These are phyloP conservation scores for Shiraia bambusicola DNA, from an alignment of 2,329 filamentous ascomycete species.

Conservation along the genomic window DNA sequence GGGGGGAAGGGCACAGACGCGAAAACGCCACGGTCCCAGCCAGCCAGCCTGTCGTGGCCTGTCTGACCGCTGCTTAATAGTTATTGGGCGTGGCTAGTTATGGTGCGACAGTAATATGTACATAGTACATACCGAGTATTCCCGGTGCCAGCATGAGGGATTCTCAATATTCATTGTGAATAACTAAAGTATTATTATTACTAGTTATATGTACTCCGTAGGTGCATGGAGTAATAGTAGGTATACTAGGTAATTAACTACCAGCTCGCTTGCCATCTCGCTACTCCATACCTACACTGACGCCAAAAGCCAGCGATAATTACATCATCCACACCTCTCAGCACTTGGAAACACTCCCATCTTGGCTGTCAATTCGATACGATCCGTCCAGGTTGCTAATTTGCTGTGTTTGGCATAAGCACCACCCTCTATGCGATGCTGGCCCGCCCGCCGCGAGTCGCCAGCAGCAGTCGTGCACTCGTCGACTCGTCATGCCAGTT, in stretches of 20 bases:
- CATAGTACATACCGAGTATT: no score
- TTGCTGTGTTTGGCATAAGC: constrained; percentile 20
- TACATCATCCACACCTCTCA: neutral
- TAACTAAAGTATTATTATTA: no score
- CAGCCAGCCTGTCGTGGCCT: constrained; percentile 25
- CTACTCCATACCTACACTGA: no score
- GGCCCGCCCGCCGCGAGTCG: constrained; percentile 21
- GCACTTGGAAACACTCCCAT: constrained; percentile 5
- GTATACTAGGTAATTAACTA: no score
- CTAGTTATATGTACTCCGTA: no score
- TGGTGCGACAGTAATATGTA: constrained; percentile 38
- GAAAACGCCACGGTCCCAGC: constrained; percentile 25
- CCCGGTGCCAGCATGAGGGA: constrained; percentile 27
- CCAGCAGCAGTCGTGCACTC: constrained; percentile 12
- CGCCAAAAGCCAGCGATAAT: no score
- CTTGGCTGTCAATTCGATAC: constrained; percentile 15
- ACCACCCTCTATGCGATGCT: constrained; percentile 13
- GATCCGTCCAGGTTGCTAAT: constrained; percentile 14
- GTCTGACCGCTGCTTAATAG: constrained; percentile 18
- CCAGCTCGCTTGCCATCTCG: no score
- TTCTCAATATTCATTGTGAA: neutral
- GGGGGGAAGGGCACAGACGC: constrained; percentile 27
- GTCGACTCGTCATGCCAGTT: constrained; percentile 17
- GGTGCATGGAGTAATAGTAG: no score
- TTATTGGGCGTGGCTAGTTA: constrained; percentile 23